Evolutionary conservation across 495 filamentous ascomycete genomes (phyloP).

Genomic region (Aspergillus baeticus): DNA sequence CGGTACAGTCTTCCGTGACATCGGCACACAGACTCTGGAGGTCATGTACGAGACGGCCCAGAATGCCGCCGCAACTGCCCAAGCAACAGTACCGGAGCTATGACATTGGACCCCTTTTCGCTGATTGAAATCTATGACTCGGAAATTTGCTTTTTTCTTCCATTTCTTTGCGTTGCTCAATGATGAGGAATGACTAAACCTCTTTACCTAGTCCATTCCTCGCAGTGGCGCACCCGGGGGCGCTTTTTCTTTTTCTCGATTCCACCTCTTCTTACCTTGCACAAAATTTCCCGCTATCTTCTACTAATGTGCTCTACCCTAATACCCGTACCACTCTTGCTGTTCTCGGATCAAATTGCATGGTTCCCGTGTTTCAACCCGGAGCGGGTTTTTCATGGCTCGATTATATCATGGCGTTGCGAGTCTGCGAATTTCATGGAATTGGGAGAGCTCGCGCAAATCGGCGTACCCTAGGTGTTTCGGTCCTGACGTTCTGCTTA

Average conservation of each 20-base stretch:
- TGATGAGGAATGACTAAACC: neutral
- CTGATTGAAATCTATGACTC: neutral
- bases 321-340: slow-evolving; percentile 8
- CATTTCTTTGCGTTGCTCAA: neutral
- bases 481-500: neutral
- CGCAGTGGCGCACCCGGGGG: neutral
- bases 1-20: slow-evolving; percentile 39
- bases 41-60: slow-evolving; percentile 46
- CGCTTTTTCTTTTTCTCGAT: neutral
- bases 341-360: slow-evolving; percentile 1
- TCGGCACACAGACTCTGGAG: slow-evolving; percentile 33
- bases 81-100: slow-evolving; percentile 36
- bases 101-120: slow-evolving; percentile 16
- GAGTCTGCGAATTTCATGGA: slow-evolving; percentile 12
- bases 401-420: slow-evolving; percentile 10
- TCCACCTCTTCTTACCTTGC: slow-evolving; percentile 2
- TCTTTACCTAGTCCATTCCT: neutral
- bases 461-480: slow-evolving; percentile 29
- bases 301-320: slow-evolving; percentile 5
- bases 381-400: neutral
- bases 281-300: slow-evolving; percentile 1
- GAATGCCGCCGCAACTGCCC: slow-evolving; percentile 34
- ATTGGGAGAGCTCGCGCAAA: slow-evolving; percentile 15
- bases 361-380: slow-evolving; percentile 1
- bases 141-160: neutral